phyloP scores from a whole-genome alignment of 2,329 filamentous ascomycete genomes.

The Scolecobasidium constrictum region DNA sequence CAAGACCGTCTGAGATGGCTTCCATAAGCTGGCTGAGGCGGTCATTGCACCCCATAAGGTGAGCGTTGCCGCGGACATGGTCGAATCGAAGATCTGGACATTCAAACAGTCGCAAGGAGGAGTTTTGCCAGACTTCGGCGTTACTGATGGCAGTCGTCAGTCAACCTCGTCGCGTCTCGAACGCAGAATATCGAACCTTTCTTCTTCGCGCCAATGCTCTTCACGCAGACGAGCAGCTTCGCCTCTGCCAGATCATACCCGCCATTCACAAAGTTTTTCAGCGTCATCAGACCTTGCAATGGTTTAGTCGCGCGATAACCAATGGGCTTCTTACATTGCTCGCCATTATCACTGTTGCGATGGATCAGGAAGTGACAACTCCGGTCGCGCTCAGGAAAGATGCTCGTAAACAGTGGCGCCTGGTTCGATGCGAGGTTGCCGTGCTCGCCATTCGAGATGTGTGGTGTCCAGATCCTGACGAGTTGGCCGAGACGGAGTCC shows the following conservation, averaged over 20 bases:
- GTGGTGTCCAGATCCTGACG: constrained; percentile 46
- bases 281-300: constrained; percentile 43
- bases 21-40: constrained; percentile 33
- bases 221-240: constrained; percentile 47
- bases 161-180: no score
- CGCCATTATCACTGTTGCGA: constrained; percentile 32
- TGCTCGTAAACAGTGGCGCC: constrained; percentile 41
- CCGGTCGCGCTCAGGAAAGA: constrained; percentile 47
- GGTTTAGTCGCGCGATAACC: constrained; percentile 25
- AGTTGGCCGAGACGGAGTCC: constrained; percentile 41
- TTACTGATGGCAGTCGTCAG: background rate
- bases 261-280: constrained; percentile 43
- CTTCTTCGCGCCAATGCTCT: constrained; percentile 43
- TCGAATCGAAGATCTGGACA: constrained; percentile 47
- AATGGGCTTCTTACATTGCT: constrained; percentile 35
- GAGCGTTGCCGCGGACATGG: constrained; percentile 39
- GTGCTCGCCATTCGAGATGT: constrained; percentile 39
- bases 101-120: no score
- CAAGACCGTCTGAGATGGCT: constrained; percentile 38
- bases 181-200: constrained; percentile 25
- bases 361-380: constrained; percentile 45
- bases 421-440: constrained; percentile 28
- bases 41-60: constrained; percentile 44
- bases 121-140: no score
- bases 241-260: constrained; percentile 42